Conservation (phyloP, 106 monocot genomes). For the Dendrobium catenatum region DNA sequence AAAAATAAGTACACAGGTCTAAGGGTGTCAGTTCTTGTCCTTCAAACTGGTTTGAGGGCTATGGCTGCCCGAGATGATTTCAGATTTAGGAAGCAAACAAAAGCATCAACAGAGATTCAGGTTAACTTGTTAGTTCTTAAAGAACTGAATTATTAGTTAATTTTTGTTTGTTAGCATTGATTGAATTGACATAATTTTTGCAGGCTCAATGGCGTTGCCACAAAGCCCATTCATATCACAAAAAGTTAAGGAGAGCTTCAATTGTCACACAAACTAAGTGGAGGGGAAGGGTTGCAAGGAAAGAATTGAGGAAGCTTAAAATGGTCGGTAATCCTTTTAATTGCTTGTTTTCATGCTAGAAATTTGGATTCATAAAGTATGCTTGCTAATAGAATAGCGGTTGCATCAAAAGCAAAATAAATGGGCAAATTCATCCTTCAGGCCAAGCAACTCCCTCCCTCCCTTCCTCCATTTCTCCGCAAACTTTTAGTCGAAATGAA, state of each 20-base stretch:
- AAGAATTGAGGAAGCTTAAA: slow-evolving; percentile 92
- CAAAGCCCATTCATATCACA: slow-evolving; percentile 54
- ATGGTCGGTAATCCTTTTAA: slow-evolving; percentile 45
- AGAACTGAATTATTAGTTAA: not conserved
- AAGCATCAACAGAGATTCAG: slow-evolving; percentile 73
- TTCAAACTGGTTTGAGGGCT: slow-evolving; percentile 84
- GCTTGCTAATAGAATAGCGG: not conserved
- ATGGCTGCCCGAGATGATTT: slow-evolving; percentile 76
- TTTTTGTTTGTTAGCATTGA: slow-evolving; percentile 5
- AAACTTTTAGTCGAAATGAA: too few species aligned
- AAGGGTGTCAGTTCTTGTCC: slow-evolving; percentile 47
- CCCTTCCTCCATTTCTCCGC: too few species aligned
- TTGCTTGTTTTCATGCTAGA: not conserved
- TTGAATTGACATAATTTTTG: slow-evolving; percentile 1
- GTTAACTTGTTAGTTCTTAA: slow-evolving; percentile 21
- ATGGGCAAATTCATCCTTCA: not conserved
- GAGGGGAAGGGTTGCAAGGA: slow-evolving; percentile 87
- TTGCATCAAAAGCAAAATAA: not conserved
- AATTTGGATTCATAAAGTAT: not conserved
- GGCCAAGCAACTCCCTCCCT: not conserved
- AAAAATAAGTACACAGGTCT: slow-evolving; percentile 53
- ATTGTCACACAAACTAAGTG: slow-evolving; percentile 80
- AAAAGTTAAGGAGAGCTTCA: slow-evolving; percentile 55
- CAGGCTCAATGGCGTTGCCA: slow-evolving; percentile 74
- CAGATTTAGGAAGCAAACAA: slow-evolving; percentile 55